Base-by-base conservation (phyloP, 805 yeast genomes). In the Yarrowia sp. region DNA sequence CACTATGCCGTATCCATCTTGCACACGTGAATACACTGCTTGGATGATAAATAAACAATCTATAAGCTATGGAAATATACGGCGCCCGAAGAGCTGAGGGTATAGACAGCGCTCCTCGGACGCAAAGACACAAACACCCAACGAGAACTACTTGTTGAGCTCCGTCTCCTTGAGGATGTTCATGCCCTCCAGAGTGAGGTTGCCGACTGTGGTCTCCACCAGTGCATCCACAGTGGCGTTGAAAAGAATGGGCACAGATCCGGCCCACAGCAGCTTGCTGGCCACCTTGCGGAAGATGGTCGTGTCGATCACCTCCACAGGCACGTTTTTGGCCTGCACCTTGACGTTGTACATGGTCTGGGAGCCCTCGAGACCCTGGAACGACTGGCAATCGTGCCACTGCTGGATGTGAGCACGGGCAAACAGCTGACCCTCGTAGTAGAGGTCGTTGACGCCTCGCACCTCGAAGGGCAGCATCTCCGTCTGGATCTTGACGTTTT, bases 391-490 rank as follows among this genome's bases (percentile, higher is more conserved):
- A 8, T 55, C 61, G 18, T 27, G 46, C 61, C 61, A 55, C 10
- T 38, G 25, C n/a, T 36, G 38, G 13, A 55, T 14, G 14, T 55
- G 61, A 4, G 47, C 61, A 1, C 61, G 61, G 1, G 47, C 61
- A 38, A 55, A 55, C 21, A 36, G 47, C 47, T 55, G 21, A 5
- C 61, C 61, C 9, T 55, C 61, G 19, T 55, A 38, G 29, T 38
- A 39, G 2, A 55, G 61, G 21, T 55, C 61, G 29, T 36, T 39
- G 38, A 55, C 39, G 9, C 61, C 61, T 18, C 47, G 16, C 13
- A 55, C 61, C 9, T 36, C 36, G 6, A 55, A 16, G 12, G 61
- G 61, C 6, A 55, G 61, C 61, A 55, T 55, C 18, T 55, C 61
- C 1, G 47, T 39, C 47, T 38, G 61, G 7, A 55, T 38, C 35